Conservation (phyloP, 2,329 filamentous ascomycete genomes). For the Phialophora verrucosa region DNA sequence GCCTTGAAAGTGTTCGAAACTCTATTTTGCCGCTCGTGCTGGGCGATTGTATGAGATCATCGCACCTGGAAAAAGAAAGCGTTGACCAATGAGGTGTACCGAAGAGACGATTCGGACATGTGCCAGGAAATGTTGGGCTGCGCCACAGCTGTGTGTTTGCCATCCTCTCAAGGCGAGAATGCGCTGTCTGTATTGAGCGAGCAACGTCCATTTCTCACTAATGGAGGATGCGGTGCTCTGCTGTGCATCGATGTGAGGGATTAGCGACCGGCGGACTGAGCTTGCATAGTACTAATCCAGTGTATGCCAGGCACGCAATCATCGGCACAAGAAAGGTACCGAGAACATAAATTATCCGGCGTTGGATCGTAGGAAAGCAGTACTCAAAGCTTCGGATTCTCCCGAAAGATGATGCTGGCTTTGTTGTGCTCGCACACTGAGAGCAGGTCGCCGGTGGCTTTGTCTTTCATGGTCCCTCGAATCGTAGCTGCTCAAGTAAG, state of each 20-base stretch:
- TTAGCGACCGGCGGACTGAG: neutral
- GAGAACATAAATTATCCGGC: neutral
- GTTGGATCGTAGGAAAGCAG: neutral
- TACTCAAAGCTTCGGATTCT: slow-evolving; percentile 17
- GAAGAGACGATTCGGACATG: neutral
- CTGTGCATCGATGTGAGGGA: neutral
- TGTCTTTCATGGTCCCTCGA: slow-evolving; percentile 23
- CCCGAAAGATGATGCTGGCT: slow-evolving; percentile 26
- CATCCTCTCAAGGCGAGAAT: neutral
- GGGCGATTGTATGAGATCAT: slow-evolving; percentile 2
- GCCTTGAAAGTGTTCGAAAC: neutral
- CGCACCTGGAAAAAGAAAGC: neutral
- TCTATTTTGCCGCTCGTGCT: neutral
- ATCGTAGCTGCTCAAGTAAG: slow-evolving; percentile 20
- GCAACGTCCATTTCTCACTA: neutral
- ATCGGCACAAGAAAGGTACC: neutral
- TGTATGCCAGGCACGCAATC: neutral
- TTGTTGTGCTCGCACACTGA: slow-evolving; percentile 31
- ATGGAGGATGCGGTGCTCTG: too few relatives aligned
- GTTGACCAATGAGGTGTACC: neutral
- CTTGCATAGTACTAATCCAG: neutral
- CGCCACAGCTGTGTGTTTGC: neutral
- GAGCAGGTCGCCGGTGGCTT: slow-evolving; percentile 22
- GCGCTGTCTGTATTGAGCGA: neutral
- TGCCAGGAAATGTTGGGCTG: neutral